Evolutionary conservation across 192 early-diverging fungal genomes (phyloP), one percentile per base, ranked within the genome.

Genomic region (Nowakowskiella sp.): DNA sequence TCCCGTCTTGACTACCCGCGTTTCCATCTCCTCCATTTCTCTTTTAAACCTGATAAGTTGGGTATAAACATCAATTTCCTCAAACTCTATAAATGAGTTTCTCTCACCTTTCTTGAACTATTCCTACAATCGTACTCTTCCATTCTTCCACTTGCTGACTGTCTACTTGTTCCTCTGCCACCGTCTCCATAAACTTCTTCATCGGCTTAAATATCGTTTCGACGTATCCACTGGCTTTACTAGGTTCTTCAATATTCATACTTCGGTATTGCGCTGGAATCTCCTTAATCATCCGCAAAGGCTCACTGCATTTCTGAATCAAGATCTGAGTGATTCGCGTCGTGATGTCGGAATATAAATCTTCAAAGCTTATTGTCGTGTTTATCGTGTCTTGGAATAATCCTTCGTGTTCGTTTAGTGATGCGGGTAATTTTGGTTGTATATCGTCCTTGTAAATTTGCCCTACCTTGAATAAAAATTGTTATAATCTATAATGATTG

Each of bases 171-270:
- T n/a, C n/a, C n/a, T n/a, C n/a, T n/a, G 21, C 88, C 88, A 4
- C 89, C 80, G 67, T 91, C 86, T 57, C 53, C 6, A 59, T 36
- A 27, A 62, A 62, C 4, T 45, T n/a, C 21, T 16, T 34, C 0
- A 62, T 26, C 8, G 62, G 62, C 9, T 61, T 31, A 29, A 64
- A 53, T 19, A 61, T 61, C 3, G 57, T 55, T 3, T 55, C 31
- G 49, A 64, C 30, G 33, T 53, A 64, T 39, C 36, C 13, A 39
- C 19, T 13, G 13, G 36, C 36, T 39, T 39, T 39, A 19, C 36
- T 39, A n/a, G 55, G 1, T 25, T n/a, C 19, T 7, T 21, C 1
- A 16, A 9, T 6, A 39, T 48, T 2, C 39, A 64, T 65, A 27
- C 34, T 47, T 6, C 58, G 57, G 44, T 61, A 65, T 27, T 65